Evolutionary conservation across 1,284 basidiomycete species (phyloP), one percentile per base, ranked within the genome.

Genomic region (Pterula multifida): DNA sequence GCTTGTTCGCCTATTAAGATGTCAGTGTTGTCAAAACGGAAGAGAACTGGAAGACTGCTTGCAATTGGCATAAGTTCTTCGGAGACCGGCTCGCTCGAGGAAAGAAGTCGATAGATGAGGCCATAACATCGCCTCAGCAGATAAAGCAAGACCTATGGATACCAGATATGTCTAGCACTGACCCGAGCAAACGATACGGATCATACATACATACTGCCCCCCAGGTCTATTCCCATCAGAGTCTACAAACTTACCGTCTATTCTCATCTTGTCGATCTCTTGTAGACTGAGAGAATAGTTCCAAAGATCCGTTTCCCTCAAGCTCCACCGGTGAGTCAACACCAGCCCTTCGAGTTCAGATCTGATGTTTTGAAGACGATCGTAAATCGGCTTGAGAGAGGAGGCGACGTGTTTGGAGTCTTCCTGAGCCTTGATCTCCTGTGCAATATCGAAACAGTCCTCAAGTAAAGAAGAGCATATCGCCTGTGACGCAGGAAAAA

Each of bases 1-100:
- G 68, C 62, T 95, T 95, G 70, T 95, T 95, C 4, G 91, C 90
- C 90, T 92, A 56, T 1, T 12, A 50, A 17, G 26, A 48, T 24
- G 50, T 25, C 42, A 52, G 26, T 17, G 47, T 12, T 44, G 45
- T 36, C 55, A 46, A 24, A 26, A 24, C 25, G 9, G 48, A 45
- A 28, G 28, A 22, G 2, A 36, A 3, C 1, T 1, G 48, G 49
- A 19, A 52, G 47, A 54, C 60, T 2, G 67, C 83, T 57, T 66
- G 95, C 95, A 52, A 97, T 81, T 3, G 94, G 94, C 86, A 96
- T 96, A 26, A 98, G 70, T 65, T 98, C 94, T 64, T 97, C 94
- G 0, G 92, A 96, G n/a, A 99, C 93, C 0, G 96, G 96, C 68
- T 98, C 95, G 51, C 90, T 93, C n/a, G 93, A 94, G 22, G 93